Base-by-base conservation (phyloP, 495 filamentous ascomycete species). In the Penicillium atrosanguineum region DNA sequence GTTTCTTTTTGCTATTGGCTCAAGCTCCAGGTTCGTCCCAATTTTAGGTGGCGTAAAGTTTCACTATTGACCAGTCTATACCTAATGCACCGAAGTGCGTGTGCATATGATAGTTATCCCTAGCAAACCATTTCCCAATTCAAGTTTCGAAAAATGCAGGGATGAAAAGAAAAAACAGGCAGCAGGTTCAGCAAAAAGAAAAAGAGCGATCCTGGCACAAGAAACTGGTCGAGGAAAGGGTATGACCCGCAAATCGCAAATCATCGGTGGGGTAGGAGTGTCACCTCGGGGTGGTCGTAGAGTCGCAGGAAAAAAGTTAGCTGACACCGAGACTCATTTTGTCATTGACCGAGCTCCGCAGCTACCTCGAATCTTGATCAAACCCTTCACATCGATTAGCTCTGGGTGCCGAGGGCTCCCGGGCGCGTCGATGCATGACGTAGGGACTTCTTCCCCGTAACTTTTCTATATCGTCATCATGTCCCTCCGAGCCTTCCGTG, bases 361-460 rank as follows among this genome's bases (percentile, higher is more conserved):
- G 37, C 43, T 49, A 43, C 40, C 48, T 23, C 25, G 18, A 43
- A 50, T 36, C 49, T 18, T 19, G 39, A 48, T 48, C 43, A 48
- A 25, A n/a, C 39, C 25, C 15, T 40, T 18, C 6, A 20, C 12
- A 15, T 31, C 23, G 43, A 54, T 46, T 7, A 14, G 42, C 7
- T 21, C 50, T 50, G 29, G 29, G 25, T 51, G 44, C 63, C 61
- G 64, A 47, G 45, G 7, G 45, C 36, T 60, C 48, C 61, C 64
- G 64, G 46, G 47, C 50, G 48, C 49, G 48, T 58, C 59, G 53
- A 61, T 63, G 60, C 62, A 73, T 73, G 70, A 73, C 70, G 70
- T 73, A 70, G 69, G 46, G 46, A 59, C 39, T 16, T 37, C 41
- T 29, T 44, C 42, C 49, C 51, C 48, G 43, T 23, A 43, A 26